Conservation (phyloP, 306 rosid genomes). For the Geum urbanum region DNA sequence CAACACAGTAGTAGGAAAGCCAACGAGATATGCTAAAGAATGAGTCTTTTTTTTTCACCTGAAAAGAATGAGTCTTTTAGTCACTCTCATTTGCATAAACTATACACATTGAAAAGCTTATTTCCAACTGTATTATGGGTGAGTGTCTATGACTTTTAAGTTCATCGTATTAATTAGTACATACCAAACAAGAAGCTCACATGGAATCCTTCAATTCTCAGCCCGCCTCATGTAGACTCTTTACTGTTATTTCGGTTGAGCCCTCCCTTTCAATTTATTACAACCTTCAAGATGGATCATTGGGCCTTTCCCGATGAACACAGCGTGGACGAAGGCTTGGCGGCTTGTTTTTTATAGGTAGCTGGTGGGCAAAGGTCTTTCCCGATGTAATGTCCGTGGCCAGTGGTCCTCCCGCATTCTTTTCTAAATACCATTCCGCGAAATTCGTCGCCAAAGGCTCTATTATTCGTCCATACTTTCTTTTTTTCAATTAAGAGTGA, state of each 20-base stretch:
- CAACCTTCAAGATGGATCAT: not conserved
- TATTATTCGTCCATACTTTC: too few species aligned
- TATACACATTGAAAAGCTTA: conserved; percentile 31
- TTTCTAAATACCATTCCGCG: too few species aligned
- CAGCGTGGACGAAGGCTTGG: too few species aligned
- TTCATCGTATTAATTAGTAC: too few species aligned
- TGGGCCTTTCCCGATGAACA: too few species aligned
- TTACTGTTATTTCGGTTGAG: not conserved
- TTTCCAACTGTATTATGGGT: conserved; percentile 30
- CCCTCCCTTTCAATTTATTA: not conserved
- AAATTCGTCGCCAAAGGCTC: too few species aligned
- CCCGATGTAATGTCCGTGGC: too few species aligned
- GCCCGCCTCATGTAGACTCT: not conserved
- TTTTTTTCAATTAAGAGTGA: not conserved
- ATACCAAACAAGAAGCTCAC: conserved; percentile 32
- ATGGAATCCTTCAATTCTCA: conserved; percentile 39
- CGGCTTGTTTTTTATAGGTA: too few species aligned
- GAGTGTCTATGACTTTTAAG: too few species aligned
- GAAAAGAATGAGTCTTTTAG: not conserved
- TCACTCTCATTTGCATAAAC: conserved; percentile 5
- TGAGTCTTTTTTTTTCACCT: not conserved
- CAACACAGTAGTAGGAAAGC: conserved; percentile 32
- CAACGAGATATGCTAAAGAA: conserved; percentile 4
- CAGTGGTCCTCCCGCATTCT: too few species aligned
- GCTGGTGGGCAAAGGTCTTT: too few species aligned